A percentile compares a stretch with the other conserved stretches of the same genome.
Evolutionary conservation across 805 yeast species (phyloP).

Genomic region (Cyberlindnera saturnus): DNA sequence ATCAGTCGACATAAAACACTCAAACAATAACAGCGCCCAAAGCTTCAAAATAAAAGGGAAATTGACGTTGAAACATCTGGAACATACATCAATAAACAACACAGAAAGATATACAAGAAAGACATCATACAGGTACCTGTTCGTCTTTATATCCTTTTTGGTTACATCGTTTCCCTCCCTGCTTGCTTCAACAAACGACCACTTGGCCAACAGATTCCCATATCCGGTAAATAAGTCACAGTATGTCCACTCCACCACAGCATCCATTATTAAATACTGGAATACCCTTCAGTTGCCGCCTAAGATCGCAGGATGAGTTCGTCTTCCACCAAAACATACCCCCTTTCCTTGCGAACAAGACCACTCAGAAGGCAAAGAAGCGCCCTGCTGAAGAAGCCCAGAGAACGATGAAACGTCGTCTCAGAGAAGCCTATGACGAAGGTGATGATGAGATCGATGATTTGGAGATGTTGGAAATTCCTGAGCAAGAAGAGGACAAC

Average conservation of each 20-base stretch:
- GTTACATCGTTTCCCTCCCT: no score
- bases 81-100: no score
- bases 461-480: background rate
- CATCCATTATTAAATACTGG: constrained; percentile 16
- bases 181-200: no score
- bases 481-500: constrained; percentile 16
- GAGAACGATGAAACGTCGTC: constrained; percentile 2
- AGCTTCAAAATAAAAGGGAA: no score
- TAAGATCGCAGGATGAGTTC: constrained; percentile 11
- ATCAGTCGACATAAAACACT: background rate
- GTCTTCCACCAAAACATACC: constrained; percentile 1
- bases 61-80: no score
- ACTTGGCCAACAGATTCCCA: no score
- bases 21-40: no score
- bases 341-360: constrained; percentile 1
- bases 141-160: no score
- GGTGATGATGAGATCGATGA: background rate
- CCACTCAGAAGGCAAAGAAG: constrained; percentile 7
- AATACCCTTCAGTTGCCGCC: constrained; percentile 17
- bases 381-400: constrained; percentile 19
- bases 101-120: no score
- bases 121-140: no score
- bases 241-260: constrained; percentile 16
- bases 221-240: background rate
- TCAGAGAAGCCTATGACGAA: background rate